Evolutionary conservation across 2,329 filamentous ascomycete genomes (phyloP).

Genomic region (Trichoderma lentiforme): DNA sequence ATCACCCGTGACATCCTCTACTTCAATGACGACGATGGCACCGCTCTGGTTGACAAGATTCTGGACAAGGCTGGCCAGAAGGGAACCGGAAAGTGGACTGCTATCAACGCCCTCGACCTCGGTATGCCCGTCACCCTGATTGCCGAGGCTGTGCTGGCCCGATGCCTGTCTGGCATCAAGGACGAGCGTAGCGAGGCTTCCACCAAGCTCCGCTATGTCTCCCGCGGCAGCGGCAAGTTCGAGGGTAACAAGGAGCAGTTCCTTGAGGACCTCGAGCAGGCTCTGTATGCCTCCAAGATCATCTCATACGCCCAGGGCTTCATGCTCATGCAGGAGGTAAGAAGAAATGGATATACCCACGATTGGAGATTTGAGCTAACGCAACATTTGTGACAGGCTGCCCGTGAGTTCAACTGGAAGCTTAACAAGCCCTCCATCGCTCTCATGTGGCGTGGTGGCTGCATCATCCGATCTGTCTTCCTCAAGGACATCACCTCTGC

Average conservation of each 20-base stretch:
- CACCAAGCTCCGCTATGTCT: conserved; percentile 67
- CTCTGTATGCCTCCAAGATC: conserved; percentile 98
- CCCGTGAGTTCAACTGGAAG: conserved; percentile 96
- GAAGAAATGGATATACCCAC: not conserved
- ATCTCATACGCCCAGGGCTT: conserved; percentile 99
- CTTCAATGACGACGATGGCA: conserved; percentile 93
- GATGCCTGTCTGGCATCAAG: conserved; percentile 94
- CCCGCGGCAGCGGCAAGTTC: conserved; percentile 70
- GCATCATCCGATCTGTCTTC: conserved; percentile 99
- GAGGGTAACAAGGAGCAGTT: conserved; percentile 89
- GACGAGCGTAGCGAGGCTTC: conserved; percentile 83
- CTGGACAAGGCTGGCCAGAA: conserved; percentile 98
- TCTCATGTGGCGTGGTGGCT: conserved; percentile 99
- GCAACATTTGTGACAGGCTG: conserved; percentile 57
- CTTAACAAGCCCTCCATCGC: conserved; percentile 99
- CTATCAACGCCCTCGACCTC: conserved; percentile 96
- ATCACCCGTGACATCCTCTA: conserved; percentile 99
- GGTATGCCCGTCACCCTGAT: conserved; percentile 98
- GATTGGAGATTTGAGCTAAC: not conserved
- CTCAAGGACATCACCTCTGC: conserved; percentile 98
- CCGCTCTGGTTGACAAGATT: conserved; percentile 95
- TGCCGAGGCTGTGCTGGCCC: conserved; percentile 91
- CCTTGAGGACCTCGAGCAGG: conserved; percentile 96
- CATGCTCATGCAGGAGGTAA: conserved; percentile 98
- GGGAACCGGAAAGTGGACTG: conserved; percentile 99